Base-by-base conservation (phyloP, 352 stramenopile species). In the Phytophthora aleatoria region DNA sequence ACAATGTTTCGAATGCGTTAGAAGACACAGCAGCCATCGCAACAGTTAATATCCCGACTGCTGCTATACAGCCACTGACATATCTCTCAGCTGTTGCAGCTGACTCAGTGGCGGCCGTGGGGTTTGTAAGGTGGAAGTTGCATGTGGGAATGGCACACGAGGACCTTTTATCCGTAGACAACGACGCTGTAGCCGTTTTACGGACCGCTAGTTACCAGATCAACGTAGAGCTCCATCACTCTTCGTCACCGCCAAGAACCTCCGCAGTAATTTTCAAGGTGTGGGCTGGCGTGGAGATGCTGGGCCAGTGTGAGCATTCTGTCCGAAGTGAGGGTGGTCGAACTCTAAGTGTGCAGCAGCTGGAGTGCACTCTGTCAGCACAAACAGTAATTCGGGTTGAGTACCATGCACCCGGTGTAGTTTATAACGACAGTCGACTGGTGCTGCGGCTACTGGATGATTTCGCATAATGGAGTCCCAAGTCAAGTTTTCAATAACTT, bases 161-260 rank as follows among this genome's bases (percentile, higher is more conserved):
- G 2, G 36, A 56, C 4, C 20, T 64, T 35, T 82, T 82, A 54
- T 53, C 48, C 5, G 60, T 82, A 26, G 68, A 69, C 16, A 61
- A 69, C 45, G 55, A 79, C 43, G 64, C 60, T 35, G 50, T 82
- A 33, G 51, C 41, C 11, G 56, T 80, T 27, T 57, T 73, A 9
- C 64, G 30, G 8, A 55, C 47, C 3, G 71, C 53, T 2, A 59
- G 11, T 27, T 76, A 69, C 36, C 74, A 76, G 50, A 49, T 80
- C 50, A 82, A 79, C 58, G 55, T 77, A 1, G 71, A 82, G 43
- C 48, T 82, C 7, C 50, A 71, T 27, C 61, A 76, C 55, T 57
- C 38, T n/a, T 35, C 27, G 28, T 16, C 43, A 4, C 5, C 45
- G 9, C n/a, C n/a, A n/a, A 15, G 27, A 31, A 45, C 26, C 1